Evolutionary conservation across 164 flowering plant genomes (phyloP).

Genomic region (Hamamelis virginiana): DNA sequence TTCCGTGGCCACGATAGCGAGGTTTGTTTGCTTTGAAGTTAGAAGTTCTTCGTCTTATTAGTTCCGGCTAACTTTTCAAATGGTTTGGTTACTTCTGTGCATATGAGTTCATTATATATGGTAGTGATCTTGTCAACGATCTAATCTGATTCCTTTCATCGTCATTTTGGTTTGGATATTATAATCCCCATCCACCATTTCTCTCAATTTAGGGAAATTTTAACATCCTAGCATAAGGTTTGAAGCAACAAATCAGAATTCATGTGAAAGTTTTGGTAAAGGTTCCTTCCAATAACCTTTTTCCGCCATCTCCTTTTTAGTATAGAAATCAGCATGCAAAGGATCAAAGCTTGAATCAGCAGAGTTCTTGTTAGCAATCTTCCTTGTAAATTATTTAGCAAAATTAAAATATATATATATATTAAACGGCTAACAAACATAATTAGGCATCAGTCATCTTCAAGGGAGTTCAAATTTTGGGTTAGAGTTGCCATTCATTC

Average conservation of each 20-base stretch:
- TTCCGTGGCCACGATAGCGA: constrained; percentile 93
- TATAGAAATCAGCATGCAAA: not conserved
- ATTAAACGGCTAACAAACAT: no score
- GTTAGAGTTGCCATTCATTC: no score
- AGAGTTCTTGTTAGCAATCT: not conserved
- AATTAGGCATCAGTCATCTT: not conserved
- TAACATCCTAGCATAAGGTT: not conserved
- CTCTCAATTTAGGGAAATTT: not conserved
- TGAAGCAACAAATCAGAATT: not conserved
- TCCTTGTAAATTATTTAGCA: not conserved
- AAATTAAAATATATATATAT: not conserved
- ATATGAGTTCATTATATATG: not conserved
- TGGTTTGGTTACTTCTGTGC: not conserved
- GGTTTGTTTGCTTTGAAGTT: constrained; percentile 30
- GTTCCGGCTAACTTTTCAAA: not conserved
- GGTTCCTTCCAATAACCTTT: no score
- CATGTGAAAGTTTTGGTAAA: no score
- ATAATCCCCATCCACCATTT: not conserved
- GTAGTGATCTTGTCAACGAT: not conserved
- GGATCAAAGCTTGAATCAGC: not conserved
- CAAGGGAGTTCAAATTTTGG: no score
- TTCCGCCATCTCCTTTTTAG: no score
- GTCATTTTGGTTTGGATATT: not conserved
- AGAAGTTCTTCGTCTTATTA: not conserved
- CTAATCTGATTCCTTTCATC: no score